Evolutionary conservation across 169 alveolate genomes (phyloP).

Genomic region (Cryptosporidium tyzzeri): DNA sequence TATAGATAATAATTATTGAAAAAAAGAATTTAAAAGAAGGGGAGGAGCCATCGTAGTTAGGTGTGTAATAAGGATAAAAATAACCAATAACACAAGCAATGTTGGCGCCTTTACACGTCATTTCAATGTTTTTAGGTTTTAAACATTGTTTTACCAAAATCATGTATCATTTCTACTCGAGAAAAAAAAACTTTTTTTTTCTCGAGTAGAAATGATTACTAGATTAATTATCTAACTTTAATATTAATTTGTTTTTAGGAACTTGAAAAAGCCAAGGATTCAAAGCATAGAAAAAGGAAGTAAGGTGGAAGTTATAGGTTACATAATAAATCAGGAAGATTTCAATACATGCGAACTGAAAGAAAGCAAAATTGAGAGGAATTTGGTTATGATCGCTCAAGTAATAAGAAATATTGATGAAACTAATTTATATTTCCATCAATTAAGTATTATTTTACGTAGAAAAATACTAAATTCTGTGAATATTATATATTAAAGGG

Average conservation of each 20-base stretch:
- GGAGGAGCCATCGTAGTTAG: not conserved
- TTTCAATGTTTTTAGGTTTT: too few species aligned
- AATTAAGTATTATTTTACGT: constrained; percentile 58
- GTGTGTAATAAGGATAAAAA: too few species aligned
- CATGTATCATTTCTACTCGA: not conserved
- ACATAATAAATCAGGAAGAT: not conserved
- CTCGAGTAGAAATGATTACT: not conserved
- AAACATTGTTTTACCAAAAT: not conserved
- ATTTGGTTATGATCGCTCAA: not conserved
- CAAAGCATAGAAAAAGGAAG: constrained; percentile 21
- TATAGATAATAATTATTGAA: not conserved
- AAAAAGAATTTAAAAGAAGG: too few species aligned
- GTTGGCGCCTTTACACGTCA: not conserved
- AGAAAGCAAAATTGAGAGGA: not conserved
- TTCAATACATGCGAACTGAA: not conserved
- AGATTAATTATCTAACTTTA: not conserved
- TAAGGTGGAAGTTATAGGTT: constrained; percentile 48
- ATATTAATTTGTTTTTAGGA: not conserved
- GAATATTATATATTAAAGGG: not conserved
- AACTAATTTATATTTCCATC: constrained; percentile 33
- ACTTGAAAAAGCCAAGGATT: constrained; percentile 6
- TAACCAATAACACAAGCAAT: too few species aligned
- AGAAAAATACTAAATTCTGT: constrained; percentile 30
- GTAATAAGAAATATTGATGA: constrained; percentile 12
- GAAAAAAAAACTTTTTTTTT: too few species aligned